Base-by-base conservation (phyloP, 2,329 filamentous ascomycete species). In the Clonostachys byssicola region DNA sequence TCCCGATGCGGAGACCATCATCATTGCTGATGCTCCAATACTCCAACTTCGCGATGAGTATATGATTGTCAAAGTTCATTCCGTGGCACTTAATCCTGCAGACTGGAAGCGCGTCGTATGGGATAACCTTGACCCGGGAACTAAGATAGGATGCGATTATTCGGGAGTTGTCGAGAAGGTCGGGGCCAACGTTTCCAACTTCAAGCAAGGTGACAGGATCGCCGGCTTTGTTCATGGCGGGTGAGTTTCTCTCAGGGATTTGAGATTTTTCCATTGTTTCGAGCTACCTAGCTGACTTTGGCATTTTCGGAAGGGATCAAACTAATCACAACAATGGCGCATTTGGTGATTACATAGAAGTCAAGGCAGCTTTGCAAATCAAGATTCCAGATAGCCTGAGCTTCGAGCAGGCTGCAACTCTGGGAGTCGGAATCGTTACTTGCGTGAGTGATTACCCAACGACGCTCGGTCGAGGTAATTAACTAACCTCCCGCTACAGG, bases 141-240 rank as follows among this genome's bases (percentile, higher is more conserved):
- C 49, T 35, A 52, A 53, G 23, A 45, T 64, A 34, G 73, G 73
- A 16, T 72, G 66, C 46, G 75, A 78, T 55, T 77, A 69, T 46
- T 66, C 69, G 20, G 74, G 75, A 38, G 55, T 70, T 13, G 67
- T 78, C 3, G 67, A 72, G 36, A 66, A 71, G 46, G 62, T 77
- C 23, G 75, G 74, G 8, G 46, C 55, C 4, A 65, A 64, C 33
- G 68, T 73, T 16, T 69, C 59, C 14, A 69, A 69, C 50, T 69
- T 75, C 48, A 67, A 67, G 54, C 68, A 66, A 46, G 76, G 77
- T 3, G 75, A 80, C 50, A 67, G 74, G 39, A 60, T 78, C 34
- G 57, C 60, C 18, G 75, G 75, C 6, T 54, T 66, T 13, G 56
- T 50, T 2, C 67, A 72, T 44, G 72, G 71, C 20, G 46, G 30